Percentiles rank a stretch among this genome's conserved stretches.
Conservation (phyloP, 1,139 yeast genomes). For the Groenewaldozyma sp. region DNA sequence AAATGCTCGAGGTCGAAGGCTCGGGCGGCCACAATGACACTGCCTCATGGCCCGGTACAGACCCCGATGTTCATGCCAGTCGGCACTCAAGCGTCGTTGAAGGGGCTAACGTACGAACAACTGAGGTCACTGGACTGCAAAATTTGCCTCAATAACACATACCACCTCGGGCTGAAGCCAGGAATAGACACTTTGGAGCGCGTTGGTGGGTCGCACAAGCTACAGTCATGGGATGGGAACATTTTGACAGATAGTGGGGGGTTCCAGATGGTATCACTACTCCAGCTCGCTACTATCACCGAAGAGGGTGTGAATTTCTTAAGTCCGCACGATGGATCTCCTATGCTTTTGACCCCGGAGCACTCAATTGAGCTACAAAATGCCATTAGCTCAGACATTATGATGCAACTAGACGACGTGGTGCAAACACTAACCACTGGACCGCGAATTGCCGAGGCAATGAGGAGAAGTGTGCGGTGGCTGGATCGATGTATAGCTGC, state of each 20-base stretch:
- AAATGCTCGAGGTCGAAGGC: slow-evolving; percentile 36
- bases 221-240: slow-evolving; percentile 36
- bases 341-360: slow-evolving; percentile 39
- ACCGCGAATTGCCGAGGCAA: slow-evolving; percentile 37
- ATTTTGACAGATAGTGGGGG: slow-evolving; percentile 39
- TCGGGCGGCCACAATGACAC: slow-evolving; percentile 34
- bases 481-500: slow-evolving; percentile 38
- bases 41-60: slow-evolving; percentile 37
- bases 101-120: slow-evolving; percentile 38
- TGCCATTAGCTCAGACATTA: slow-evolving; percentile 37
- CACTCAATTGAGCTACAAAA: slow-evolving; percentile 37
- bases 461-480: slow-evolving; percentile 37
- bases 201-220: slow-evolving; percentile 37
- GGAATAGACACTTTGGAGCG: slow-evolving; percentile 35
- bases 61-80: slow-evolving; percentile 43
- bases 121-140: slow-evolving; percentile 33
- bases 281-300: slow-evolving; percentile 37
- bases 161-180: slow-evolving; percentile 37
- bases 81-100: slow-evolving; percentile 38
- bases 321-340: slow-evolving; percentile 39
- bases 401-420: slow-evolving; percentile 40
- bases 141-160: slow-evolving; percentile 36
- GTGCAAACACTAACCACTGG: slow-evolving; percentile 37
- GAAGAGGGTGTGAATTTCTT: slow-evolving; percentile 38
- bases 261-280: slow-evolving; percentile 39